phyloP scores from a whole-genome alignment of 139 green algal species.

The Chlamydomonas asymmetrica region DNA sequence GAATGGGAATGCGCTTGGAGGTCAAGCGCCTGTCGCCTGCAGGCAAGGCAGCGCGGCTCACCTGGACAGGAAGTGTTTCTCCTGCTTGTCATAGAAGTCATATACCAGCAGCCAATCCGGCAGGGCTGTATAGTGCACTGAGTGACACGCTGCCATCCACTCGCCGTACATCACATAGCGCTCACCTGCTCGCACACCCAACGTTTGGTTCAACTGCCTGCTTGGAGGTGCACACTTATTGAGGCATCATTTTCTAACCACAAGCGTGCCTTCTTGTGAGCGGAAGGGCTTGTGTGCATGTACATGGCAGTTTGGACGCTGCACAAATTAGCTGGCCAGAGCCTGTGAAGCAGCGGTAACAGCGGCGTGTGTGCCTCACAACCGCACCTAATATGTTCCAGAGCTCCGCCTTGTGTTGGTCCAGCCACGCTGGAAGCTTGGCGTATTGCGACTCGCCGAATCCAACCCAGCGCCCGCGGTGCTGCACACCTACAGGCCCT shows the following conservation, averaged over 20 bases:
- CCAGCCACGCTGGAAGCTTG: constrained; percentile 26
- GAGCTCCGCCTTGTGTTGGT: not conserved
- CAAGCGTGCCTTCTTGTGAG: no score
- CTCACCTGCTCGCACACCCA: constrained; percentile 15
- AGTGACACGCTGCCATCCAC: constrained; percentile 33
- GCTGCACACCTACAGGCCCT: constrained; percentile 15
- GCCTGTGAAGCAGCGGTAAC: no score
- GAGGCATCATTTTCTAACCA: no score
- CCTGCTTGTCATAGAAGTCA: constrained; percentile 31
- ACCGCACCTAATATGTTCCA: constrained; percentile 10
- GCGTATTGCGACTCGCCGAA: constrained; percentile 26
- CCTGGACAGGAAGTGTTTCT: constrained; percentile 19
- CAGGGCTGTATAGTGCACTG: constrained; percentile 26
- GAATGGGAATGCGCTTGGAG: no score
- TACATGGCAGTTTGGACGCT: no score
- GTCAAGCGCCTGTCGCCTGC: no score
- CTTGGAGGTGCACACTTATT: no score
- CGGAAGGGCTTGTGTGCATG: no score
- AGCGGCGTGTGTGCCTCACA: no score
- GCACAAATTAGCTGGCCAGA: no score
- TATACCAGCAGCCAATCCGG: constrained; percentile 30
- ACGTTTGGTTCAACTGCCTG: no score
- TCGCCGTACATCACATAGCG: constrained; percentile 40
- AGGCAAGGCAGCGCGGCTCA: not conserved
- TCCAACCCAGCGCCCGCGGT: constrained; percentile 34